Percentiles rank a stretch among this genome's conserved stretches.
These are phyloP conservation scores for Pisolithus sp. DNA, from an alignment of 768 basidiomycete species.

Conservation along the genomic window DNA sequence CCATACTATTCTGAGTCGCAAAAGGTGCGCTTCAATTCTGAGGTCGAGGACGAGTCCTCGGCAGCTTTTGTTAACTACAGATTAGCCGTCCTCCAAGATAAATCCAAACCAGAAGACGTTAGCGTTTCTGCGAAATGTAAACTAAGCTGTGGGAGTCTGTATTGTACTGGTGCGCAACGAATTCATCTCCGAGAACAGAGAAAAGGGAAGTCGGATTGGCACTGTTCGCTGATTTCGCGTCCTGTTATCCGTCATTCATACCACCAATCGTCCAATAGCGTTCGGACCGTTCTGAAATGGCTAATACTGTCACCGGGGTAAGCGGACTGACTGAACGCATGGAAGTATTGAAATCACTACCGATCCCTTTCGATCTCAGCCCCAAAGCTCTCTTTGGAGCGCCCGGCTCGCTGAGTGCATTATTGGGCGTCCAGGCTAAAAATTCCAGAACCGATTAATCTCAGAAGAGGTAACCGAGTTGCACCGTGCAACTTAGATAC, in stretches of 20 bases:
- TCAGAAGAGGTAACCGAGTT: constrained; percentile 19
- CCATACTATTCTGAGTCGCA: constrained; percentile 21
- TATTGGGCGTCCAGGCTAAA: constrained; percentile 7
- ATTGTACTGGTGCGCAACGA: constrained; percentile 21
- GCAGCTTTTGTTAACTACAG: too few relatives aligned
- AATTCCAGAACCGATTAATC: constrained; percentile 17
- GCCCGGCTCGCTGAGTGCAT: constrained; percentile 2
- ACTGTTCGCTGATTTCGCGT: constrained; percentile 5
- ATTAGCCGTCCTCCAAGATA: background rate
- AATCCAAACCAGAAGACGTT: constrained; percentile 1
- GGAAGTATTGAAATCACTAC: constrained; percentile 4
- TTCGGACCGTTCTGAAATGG: constrained; percentile 13
- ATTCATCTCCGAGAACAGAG: constrained; percentile 17
- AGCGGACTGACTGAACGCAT: constrained; percentile 25
- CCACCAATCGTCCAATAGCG: constrained; percentile 19
- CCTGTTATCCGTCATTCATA: constrained; percentile 9
- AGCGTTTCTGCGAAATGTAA: constrained; percentile 27
- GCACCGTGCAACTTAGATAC: too few relatives aligned
- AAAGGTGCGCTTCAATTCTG: background rate
- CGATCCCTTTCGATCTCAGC: constrained; percentile 14
- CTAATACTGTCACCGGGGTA: constrained; percentile 4
- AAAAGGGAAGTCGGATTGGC: constrained; percentile 28
- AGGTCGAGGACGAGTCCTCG: too few relatives aligned
- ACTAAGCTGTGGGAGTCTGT: constrained; percentile 17
- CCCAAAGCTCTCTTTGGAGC: constrained; percentile 11